A percentile compares a stretch with the other conserved stretches of the same genome.
Conservation (phyloP, 768 basidiomycete genomes). For the Lactarius deliciosus region DNA sequence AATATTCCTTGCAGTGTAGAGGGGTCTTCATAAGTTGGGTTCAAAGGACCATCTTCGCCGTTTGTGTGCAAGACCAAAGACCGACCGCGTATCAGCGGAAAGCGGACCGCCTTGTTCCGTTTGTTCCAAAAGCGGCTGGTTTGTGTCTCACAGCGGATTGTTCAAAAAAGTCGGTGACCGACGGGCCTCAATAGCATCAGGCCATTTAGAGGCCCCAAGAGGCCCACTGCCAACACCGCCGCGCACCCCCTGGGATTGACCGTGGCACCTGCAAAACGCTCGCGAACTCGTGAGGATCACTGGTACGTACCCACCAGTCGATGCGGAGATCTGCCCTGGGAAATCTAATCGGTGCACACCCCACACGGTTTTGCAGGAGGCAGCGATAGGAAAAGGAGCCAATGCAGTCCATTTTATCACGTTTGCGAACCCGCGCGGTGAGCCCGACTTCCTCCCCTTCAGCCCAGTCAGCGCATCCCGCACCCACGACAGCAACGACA, state of each 20-base stretch:
- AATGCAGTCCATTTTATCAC: slow-evolving; percentile 37
- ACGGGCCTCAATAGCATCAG: slow-evolving; percentile 3
- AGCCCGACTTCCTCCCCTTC: slow-evolving; percentile 31
- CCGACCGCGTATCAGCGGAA: not conserved
- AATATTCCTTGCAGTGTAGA: not conserved
- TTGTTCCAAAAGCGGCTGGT: slow-evolving; percentile 23
- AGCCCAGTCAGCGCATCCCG: slow-evolving; percentile 18
- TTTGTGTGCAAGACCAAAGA: not conserved
- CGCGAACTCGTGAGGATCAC: not conserved
- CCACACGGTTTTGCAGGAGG: not conserved
- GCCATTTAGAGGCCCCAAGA: not conserved
- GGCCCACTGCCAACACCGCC: not conserved
- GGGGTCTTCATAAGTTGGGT: not conserved
- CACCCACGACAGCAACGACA: slow-evolving; percentile 23
- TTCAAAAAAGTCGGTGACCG: slow-evolving; percentile 18
- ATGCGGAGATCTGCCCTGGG: not conserved
- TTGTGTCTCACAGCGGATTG: slow-evolving; percentile 18
- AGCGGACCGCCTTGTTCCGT: slow-evolving; percentile 2
- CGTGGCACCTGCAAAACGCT: not conserved
- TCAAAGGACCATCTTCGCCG: not conserved
- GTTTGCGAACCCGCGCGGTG: slow-evolving; percentile 35
- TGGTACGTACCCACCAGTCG: not conserved
- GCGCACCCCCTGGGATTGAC: not conserved
- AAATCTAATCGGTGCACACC: slow-evolving; percentile 5
- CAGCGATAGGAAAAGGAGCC: not conserved